phyloP scores from a whole-genome alignment of 2,329 filamentous ascomycete species.

The Bisporella sp. region DNA sequence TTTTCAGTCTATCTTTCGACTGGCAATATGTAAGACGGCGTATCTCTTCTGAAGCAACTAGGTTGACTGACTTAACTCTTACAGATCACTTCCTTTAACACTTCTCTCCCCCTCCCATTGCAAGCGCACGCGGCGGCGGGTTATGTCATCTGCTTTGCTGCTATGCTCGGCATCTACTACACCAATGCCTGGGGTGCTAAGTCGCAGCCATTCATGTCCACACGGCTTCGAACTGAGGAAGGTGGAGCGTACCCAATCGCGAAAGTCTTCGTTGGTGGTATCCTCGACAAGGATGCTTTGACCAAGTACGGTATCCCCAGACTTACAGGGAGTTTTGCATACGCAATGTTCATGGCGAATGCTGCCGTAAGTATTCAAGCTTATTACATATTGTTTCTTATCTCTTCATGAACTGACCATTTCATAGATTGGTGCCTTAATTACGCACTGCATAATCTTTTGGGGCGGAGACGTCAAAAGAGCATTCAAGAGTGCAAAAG shows the following conservation, averaged over 20 bases:
- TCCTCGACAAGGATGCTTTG: conserved; percentile 37
- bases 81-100: conserved; percentile 46
- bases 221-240: conserved; percentile 31
- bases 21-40: conserved; percentile 38
- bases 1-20: conserved; percentile 36
- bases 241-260: conserved; percentile 36
- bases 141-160: conserved; percentile 39
- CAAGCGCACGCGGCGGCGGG: conserved; percentile 41
- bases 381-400: background rate
- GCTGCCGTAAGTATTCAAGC: conserved; percentile 37
- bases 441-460: conserved; percentile 45
- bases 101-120: conserved; percentile 44
- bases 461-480: conserved; percentile 45
- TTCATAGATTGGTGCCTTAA: conserved; percentile 45
- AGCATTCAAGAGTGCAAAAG: conserved; percentile 39
- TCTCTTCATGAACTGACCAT: conserved; percentile 2
- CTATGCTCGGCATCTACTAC: conserved; percentile 41
- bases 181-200: conserved; percentile 33
- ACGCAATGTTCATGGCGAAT: conserved; percentile 49
- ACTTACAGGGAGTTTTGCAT: conserved; percentile 43
- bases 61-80: conserved; percentile 1
- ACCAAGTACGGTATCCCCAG: conserved; percentile 37
- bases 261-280: conserved; percentile 32
- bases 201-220: conserved; percentile 36
- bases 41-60: background rate